These are phyloP conservation scores for Zymoseptoria pseudotritici DNA, from an alignment of 2,329 filamentous ascomycete genomes.

Conservation along the genomic window DNA sequence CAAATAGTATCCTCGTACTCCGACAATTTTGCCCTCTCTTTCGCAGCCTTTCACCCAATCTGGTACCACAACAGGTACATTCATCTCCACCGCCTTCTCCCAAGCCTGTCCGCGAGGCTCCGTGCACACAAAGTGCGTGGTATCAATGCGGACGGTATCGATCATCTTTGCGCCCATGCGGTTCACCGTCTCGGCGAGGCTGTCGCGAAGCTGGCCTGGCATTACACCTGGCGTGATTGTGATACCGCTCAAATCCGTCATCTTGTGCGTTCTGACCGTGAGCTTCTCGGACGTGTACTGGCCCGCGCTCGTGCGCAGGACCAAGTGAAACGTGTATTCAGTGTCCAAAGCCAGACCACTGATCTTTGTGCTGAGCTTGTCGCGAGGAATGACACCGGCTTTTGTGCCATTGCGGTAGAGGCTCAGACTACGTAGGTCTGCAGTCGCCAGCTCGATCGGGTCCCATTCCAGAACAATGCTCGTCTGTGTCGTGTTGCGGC, in stretches of 20 bases:
- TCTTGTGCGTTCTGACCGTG: constrained; percentile 87
- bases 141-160: constrained; percentile 88
- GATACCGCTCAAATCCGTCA: constrained; percentile 94
- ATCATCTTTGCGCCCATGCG: constrained; percentile 88
- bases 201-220: constrained; percentile 64
- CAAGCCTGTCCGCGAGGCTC: constrained; percentile 82
- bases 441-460: constrained; percentile 83
- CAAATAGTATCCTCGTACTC: constrained; percentile 91
- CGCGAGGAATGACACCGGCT: constrained; percentile 85
- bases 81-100: constrained; percentile 97
- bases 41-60: constrained; percentile 99
- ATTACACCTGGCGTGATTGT: constrained; percentile 88
- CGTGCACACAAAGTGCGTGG: constrained; percentile 95
- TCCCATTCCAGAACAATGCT: constrained; percentile 98
- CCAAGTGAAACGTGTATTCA: constrained; percentile 89
- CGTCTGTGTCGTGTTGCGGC: constrained; percentile 97
- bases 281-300: constrained; percentile 79
- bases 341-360: constrained; percentile 92
- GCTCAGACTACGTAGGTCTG: constrained; percentile 79
- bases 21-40: constrained; percentile 81
- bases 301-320: constrained; percentile 83
- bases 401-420: constrained; percentile 96
- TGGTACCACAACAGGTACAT: constrained; percentile 91
- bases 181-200: constrained; percentile 66
- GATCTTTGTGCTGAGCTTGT: constrained; percentile 94